Percentiles rank a stretch among this genome's conserved stretches.
Evolutionary conservation across 2,329 filamentous ascomycete genomes (phyloP).

Genomic region (Ophiocordyceps australis): DNA sequence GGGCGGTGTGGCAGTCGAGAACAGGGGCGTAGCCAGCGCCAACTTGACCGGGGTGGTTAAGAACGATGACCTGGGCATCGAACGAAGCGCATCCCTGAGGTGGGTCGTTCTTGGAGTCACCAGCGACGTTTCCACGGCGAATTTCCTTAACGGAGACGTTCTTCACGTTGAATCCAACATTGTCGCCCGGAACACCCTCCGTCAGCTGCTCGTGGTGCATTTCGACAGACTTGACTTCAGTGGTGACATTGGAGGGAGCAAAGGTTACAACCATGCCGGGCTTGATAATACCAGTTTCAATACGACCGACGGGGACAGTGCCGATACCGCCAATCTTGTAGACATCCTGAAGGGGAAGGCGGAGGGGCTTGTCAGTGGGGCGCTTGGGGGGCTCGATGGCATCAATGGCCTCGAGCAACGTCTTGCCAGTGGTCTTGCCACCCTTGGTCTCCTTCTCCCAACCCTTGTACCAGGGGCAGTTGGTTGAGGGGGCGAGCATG

Average conservation of each 20-base stretch:
- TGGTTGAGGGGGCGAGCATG: slow-evolving; percentile 81
- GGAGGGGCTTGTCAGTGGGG: slow-evolving; percentile 97
- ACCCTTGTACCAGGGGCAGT: slow-evolving; percentile 99
- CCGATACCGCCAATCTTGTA: slow-evolving; percentile 99
- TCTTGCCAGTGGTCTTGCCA: slow-evolving; percentile 82
- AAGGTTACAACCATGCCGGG: slow-evolving; percentile 91
- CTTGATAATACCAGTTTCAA: slow-evolving; percentile 97
- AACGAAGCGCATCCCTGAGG: slow-evolving; percentile 78
- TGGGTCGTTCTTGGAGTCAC: slow-evolving; percentile 99
- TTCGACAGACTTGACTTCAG: slow-evolving; percentile 99
- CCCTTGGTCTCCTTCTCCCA: slow-evolving; percentile 96
- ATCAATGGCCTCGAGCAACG: slow-evolving; percentile 97
- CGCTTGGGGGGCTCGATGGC: slow-evolving; percentile 82
- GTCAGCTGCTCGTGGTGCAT: slow-evolving; percentile 99
- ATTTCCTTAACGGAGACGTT: slow-evolving; percentile 99
- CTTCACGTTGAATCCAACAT: slow-evolving; percentile 99
- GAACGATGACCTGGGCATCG: slow-evolving; percentile 99
- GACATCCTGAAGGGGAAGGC: slow-evolving; percentile 99
- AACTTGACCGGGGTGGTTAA: slow-evolving; percentile 99
- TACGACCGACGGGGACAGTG: slow-evolving; percentile 99
- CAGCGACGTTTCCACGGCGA: slow-evolving; percentile 98
- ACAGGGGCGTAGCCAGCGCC: slow-evolving; percentile 98
- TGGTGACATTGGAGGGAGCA: slow-evolving; percentile 96
- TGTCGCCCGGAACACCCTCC: slow-evolving; percentile 96
- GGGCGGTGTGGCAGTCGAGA: slow-evolving; percentile 99